These are phyloP conservation scores for Lenwebbia sp. DNA, from an alignment of 345 rosid species.

Conservation along the genomic window DNA sequence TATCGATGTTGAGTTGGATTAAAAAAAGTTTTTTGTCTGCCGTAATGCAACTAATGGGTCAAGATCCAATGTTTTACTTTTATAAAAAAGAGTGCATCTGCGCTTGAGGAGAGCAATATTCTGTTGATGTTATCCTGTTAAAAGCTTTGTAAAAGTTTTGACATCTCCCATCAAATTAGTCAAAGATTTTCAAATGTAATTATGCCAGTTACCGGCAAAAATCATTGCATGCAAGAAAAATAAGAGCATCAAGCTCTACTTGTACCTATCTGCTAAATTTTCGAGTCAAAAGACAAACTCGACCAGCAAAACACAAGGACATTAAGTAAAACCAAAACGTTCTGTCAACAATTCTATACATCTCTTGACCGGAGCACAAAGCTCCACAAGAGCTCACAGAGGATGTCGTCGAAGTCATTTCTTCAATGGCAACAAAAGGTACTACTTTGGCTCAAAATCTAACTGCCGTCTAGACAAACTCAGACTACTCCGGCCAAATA, in stretches of 20 bases:
- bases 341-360: too few relatives aligned
- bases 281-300: background rate
- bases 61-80: background rate
- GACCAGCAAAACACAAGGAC: too few relatives aligned
- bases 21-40: background rate
- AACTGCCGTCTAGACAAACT: conserved; percentile 75
- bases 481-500: conserved; percentile 67
- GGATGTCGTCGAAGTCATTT: conserved; percentile 41
- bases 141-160: background rate
- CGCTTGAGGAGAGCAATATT: background rate
- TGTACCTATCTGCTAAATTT: background rate
- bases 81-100: background rate
- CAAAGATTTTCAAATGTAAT: too few relatives aligned
- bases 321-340: too few relatives aligned
- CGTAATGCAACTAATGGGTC: background rate
- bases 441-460: conserved; percentile 67
- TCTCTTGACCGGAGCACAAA: too few relatives aligned
- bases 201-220: too few relatives aligned
- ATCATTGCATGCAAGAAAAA: background rate
- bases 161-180: too few relatives aligned
- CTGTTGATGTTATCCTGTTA: background rate
- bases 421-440: conserved; percentile 72
- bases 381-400: too few relatives aligned
- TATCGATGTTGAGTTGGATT: background rate
- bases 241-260: too few relatives aligned